These are phyloP conservation scores for Chytriomyces sp. DNA, from an alignment of 192 early-diverging fungal species.

Conservation along the genomic window DNA sequence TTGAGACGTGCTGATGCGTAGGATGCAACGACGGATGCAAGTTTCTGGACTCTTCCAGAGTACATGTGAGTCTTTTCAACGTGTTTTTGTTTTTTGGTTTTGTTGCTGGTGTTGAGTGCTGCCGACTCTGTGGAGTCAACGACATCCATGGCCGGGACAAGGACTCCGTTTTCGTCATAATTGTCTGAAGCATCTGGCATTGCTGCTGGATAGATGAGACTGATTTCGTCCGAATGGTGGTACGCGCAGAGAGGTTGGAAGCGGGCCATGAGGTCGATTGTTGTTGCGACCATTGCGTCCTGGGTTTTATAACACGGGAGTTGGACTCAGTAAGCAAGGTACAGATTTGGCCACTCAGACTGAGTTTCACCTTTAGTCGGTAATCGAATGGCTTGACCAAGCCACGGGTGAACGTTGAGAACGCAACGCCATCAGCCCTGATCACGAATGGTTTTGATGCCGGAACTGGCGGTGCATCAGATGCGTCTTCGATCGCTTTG, in stretches of 20 bases:
- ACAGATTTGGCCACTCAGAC: background rate
- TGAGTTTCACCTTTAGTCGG: conserved; percentile 40
- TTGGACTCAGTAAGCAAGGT: background rate
- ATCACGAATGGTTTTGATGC: conserved; percentile 44
- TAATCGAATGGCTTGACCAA: conserved; percentile 58
- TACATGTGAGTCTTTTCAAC: conserved; percentile 45
- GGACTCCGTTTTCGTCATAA: conserved; percentile 8
- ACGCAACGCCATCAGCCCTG: conserved; percentile 59
- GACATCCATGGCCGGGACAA: conserved; percentile 4
- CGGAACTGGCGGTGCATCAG: conserved; percentile 21
- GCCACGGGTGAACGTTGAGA: conserved; percentile 57
- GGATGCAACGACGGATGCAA: conserved; percentile 51
- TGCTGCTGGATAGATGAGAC: conserved; percentile 56
- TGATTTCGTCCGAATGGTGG: conserved; percentile 61
- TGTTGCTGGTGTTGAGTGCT: background rate
- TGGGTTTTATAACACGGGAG: background rate
- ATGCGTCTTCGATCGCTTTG: conserved; percentile 10
- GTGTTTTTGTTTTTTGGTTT: conserved; percentile 7
- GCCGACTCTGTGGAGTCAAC: background rate
- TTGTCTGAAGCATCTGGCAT: conserved; percentile 1
- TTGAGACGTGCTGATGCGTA: conserved; percentile 59
- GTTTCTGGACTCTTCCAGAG: conserved; percentile 57
- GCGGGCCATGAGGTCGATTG: conserved; percentile 50
- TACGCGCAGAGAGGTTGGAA: conserved; percentile 52
- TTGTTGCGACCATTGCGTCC: conserved; percentile 51